Base-by-base conservation (phyloP, 2,329 filamentous ascomycete genomes). In the Aaosphaeria arxii region DNA sequence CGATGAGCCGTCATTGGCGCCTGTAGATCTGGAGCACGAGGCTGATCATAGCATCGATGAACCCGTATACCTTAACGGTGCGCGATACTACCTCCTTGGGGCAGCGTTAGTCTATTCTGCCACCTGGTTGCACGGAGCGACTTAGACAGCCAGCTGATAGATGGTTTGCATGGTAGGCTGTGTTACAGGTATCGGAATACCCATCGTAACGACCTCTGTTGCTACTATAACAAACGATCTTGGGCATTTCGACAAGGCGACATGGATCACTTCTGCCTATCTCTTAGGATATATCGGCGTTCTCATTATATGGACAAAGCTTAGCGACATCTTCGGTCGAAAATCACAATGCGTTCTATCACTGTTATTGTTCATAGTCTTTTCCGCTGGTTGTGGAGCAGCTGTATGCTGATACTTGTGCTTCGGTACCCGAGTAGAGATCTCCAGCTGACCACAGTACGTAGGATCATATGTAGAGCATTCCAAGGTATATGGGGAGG, bases 401-500 rank as follows among this genome's bases (percentile, higher is more conserved):
- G 39, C 17, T 41, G 11, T 24, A 36, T 9, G 3, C 33, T 13
- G n/a, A 36, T 36, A 9, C 33, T 9, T 36, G 3, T 36, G n/a
- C 33, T 13, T 9, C 9, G 9, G n/a, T 9, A 36, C n/a, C 9
- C 9, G 9, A 9, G 9, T 36, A 9, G 33, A 36, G 33, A 13
- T 36, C 33, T 36, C n/a, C 9, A 36, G 33, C 33, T 36, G n/a
- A 36, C n/a, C 5, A 24, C 17, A 24, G 17, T 24, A 24, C 3
- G 17, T 24, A 24, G 17, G 17, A 50, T 47, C 13, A 35, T 47
- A 13, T 45, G 48, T 29, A 45, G 50, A 7, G 47, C 52, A 7
- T 55, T 52, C 33, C 50, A 55, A 38, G 52, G 52, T 5, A 33
- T 55, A 6, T 50, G 65, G 3, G 63, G 57, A 5, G 58, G 55